Percentiles rank a stretch among this genome's conserved stretches.
Evolutionary conservation across 441 rosid genomes (phyloP).

Genomic region (Omphalea diandra): DNA sequence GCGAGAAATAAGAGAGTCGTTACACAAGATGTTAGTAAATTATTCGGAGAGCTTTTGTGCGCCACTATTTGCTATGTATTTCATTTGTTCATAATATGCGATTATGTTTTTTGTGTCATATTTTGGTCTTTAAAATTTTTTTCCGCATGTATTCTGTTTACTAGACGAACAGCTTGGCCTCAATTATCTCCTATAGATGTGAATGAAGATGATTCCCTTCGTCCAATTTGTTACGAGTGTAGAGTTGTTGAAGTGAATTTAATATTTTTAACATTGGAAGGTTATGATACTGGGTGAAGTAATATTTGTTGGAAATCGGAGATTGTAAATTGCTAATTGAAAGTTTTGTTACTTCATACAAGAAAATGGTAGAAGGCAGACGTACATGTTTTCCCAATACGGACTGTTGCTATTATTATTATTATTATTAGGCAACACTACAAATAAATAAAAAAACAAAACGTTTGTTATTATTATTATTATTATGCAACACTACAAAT

Average conservation of each 20-base stretch:
- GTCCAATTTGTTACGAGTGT: not conserved
- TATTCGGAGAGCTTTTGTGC: constrained; percentile 20
- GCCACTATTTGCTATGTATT: constrained; percentile 26
- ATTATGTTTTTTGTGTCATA: constrained; percentile 17
- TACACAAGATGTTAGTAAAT: constrained; percentile 26
- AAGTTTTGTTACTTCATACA: no score
- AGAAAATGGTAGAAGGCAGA: no score
- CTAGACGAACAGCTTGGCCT: not conserved
- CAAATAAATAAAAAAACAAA: no score
- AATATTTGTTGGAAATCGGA: no score
- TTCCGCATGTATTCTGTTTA: not conserved
- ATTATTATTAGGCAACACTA: no score
- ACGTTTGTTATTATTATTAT: no score
- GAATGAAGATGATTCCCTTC: constrained; percentile 10
- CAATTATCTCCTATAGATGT: not conserved
- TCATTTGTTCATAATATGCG: constrained; percentile 39
- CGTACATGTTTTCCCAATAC: no score
- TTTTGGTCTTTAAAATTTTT: constrained; percentile 1
- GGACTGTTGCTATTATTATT: no score
- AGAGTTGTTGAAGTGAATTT: not conserved
- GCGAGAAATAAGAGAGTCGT: constrained; percentile 20
- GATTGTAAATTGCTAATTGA: no score
- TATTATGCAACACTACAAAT: no score
- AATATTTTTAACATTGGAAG: no score
- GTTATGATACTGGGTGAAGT: no score